These are phyloP conservation scores for Silene uniflora DNA, from an alignment of 148 eudicot species.

Conservation along the genomic window DNA sequence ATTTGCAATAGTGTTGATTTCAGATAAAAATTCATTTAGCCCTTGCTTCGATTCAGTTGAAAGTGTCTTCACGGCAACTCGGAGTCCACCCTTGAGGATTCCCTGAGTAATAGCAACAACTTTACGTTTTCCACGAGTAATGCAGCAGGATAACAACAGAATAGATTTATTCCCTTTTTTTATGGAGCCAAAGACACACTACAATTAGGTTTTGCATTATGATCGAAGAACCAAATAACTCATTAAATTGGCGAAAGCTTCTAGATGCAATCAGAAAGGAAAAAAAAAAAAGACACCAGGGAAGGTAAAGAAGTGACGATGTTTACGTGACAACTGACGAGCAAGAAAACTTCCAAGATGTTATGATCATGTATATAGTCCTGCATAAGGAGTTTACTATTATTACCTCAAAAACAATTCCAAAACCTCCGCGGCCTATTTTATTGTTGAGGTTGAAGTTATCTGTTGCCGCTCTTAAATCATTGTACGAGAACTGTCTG, in stretches of 20 bases:
- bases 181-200: background rate
- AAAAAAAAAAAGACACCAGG: background rate
- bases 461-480: slow-evolving; percentile 57
- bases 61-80: slow-evolving; percentile 84
- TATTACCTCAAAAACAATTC: slow-evolving; percentile 77
- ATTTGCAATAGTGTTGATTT: slow-evolving; percentile 71
- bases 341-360: background rate
- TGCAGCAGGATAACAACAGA: background rate
- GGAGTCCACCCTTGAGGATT: slow-evolving; percentile 51
- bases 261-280: background rate
- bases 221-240: no score
- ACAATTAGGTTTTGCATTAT: no score
- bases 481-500: slow-evolving; percentile 57
- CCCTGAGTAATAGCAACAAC: slow-evolving; percentile 46
- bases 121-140: slow-evolving; percentile 1
- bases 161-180: background rate
- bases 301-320: no score
- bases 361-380: no score
- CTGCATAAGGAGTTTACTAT: no score
- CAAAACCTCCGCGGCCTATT: slow-evolving; percentile 91
- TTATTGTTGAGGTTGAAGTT: slow-evolving; percentile 53
- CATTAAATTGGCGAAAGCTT: background rate
- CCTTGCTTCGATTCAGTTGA: slow-evolving; percentile 91
- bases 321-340: background rate
- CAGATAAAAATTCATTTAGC: slow-evolving; percentile 69